Base-by-base conservation (phyloP, 1,284 basidiomycete genomes). In the Sporisorium sorghi region DNA sequence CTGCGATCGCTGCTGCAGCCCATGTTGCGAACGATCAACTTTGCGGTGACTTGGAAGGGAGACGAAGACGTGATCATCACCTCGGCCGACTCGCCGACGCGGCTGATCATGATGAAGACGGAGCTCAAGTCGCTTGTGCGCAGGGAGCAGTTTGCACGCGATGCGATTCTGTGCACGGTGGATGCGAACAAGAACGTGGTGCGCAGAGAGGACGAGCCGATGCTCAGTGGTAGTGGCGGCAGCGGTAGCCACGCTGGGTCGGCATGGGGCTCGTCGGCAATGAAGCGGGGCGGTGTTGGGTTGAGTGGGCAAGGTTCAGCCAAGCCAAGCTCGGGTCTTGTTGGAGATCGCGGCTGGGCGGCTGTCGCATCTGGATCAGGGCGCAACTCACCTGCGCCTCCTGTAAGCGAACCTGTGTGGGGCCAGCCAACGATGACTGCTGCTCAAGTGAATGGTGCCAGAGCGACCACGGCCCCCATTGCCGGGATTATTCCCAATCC, bases 31-130 rank as follows among this genome's bases (percentile, higher is more conserved):
- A 72, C 62, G 19, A 68, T 73, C 48, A 52, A 59, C 28, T 78
- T 77, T 58, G 19, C 40, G 1, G 47, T 78, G 12, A 71, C 67
- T 5, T 81, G 78, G 78, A 60, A 72, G 47, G 72, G 73, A 12
- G 78, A 81, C 48, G 78, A 81, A 48, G 77, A 81, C 52, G 79
- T 81, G n/a, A 24, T 81, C 11, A 35, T 81, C 43, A 77, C 78
- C 7, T 76, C 76, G 23, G 26, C 54, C 23, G 76, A 78, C 24
- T 62, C 73, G 47, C 62, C 73, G 1, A 69, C 63, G 8, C 63
- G 70, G 17, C 61, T 77, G 3, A 56, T 70, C 51, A 66, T 74
- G 67, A 71, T 65, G 60, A 73, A 74, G 62, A 74, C 64, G 6
- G 72, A 77, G 52, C 64, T 77, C 40, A 71, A 70, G 47, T 47